Evolutionary conservation across 1,139 yeast species (phyloP), one percentile per base, ranked within the genome.

Genomic region (Candida sanyaensis): DNA sequence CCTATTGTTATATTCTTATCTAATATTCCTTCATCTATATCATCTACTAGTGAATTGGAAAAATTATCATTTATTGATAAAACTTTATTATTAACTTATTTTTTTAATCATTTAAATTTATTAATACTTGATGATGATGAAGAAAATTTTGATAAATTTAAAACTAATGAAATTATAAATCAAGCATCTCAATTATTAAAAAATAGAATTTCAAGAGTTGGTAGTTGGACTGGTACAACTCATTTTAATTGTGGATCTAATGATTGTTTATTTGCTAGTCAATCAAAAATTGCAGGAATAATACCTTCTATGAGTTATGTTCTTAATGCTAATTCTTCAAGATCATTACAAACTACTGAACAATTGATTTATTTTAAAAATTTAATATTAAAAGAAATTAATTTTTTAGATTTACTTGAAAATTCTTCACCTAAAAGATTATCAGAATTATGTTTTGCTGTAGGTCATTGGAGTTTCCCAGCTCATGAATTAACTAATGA

Each of bases 401-500:
- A 75, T 53, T 80, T 78, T n/a, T 48, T 57, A 32, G 46, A 53
- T 17, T 57, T 75, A 47, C 62, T 75, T 45, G 52, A 61, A 6
- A 55, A 68, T 44, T 55, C 60, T 52, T 49, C 62, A 1, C 54
- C 62, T 7, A 26, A 37, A n/a, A 74, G 70, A 51, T 59, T 71
- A 34, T 47, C 58, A 11, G 50, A 58, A 29, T 53, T 77, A 30
- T 55, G 83, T 49, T 69, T 69, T 51, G 59, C 66, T 37, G 75
- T 75, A 6, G 79, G 79, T 23, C 73, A 68, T 54, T 76, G 80
- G 80, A 79, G 81, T 47, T 86, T 86, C 61, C 84, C 85, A 17
- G 89, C 92, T 1, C 91, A 85, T 62, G 81, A 81, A 57, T 68
- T 86, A 42, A 61, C 78, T n/a, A 77, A 78, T 59, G 89, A 86